Conservation (phyloP, 805 yeast genomes). For the Myxozyma lipomycoides region DNA sequence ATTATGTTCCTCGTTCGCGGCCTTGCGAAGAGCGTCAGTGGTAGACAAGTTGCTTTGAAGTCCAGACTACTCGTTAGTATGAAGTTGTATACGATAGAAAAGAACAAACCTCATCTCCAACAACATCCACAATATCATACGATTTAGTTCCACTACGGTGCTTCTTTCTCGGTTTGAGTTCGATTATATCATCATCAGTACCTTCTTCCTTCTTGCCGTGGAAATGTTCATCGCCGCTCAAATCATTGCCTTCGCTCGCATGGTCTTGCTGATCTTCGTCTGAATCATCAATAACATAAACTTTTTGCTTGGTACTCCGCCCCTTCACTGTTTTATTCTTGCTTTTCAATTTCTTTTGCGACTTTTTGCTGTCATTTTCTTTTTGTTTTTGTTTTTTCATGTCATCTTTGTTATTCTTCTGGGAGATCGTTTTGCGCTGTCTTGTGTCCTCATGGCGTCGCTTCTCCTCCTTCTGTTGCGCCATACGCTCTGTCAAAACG, state of each 20-base stretch:
- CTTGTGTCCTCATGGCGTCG: slow-evolving; percentile 29
- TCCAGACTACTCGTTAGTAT: no score
- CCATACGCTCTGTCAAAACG: slow-evolving; percentile 74
- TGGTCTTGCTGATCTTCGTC: no score
- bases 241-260: no score
- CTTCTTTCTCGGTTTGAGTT: not conserved
- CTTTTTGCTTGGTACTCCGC: not conserved
- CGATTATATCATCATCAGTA: no score
- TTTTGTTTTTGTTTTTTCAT: slow-evolving; percentile 1
- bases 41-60: no score
- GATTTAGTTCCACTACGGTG: not conserved
- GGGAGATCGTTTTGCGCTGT: slow-evolving; percentile 17
- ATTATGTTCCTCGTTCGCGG: not conserved
- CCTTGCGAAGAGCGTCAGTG: not conserved
- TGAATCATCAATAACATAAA: not conserved
- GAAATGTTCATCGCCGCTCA: no score
- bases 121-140: no score
- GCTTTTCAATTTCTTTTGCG: not conserved
- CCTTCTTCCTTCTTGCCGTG: no score
- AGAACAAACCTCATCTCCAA: no score
- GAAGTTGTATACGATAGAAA: no score
- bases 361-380: slow-evolving; percentile 1
- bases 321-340: not conserved
- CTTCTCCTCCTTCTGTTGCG: slow-evolving; percentile 23
- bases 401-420: not conserved